phyloP scores from a whole-genome alignment of 441 rosid genomes.

The Adansonia grandidieri region DNA sequence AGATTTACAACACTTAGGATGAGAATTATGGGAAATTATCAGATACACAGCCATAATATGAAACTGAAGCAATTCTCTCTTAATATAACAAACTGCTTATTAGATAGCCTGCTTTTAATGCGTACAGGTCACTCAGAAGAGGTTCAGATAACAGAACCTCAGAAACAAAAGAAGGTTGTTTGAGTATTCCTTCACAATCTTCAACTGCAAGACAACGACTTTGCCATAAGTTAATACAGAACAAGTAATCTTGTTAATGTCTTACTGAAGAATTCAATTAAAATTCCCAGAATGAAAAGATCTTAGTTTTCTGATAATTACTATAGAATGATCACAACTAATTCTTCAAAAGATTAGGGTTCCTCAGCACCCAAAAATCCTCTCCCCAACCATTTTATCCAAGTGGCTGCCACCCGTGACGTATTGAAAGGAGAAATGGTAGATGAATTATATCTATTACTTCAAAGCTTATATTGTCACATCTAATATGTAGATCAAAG shows the following conservation, averaged over 20 bases:
- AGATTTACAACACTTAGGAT: not conserved
- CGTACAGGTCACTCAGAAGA: not conserved
- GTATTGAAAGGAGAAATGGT: conserved; percentile 56
- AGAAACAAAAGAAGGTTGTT: conserved; percentile 15
- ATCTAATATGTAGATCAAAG: conserved; percentile 34
- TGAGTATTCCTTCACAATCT: not conserved
- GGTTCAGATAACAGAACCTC: conserved; percentile 7
- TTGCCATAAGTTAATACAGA: conserved; percentile 23
- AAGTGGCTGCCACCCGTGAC: conserved; percentile 51
- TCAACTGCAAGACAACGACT: not conserved
- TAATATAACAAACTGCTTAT: not conserved
- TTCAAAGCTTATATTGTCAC: conserved; percentile 33
- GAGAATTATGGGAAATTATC: conserved; percentile 5
- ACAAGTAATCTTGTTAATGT: conserved; percentile 19
- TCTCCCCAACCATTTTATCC: conserved; percentile 52
- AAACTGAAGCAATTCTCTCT: not conserved
- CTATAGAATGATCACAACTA: conserved; percentile 34
- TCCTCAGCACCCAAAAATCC: conserved; percentile 40
- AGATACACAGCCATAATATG: not conserved
- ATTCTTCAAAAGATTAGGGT: conserved; percentile 39
- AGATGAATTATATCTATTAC: conserved; percentile 40
- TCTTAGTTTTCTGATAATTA: conserved; percentile 30
- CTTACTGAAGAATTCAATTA: conserved; percentile 28
- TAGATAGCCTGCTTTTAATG: conserved; percentile 8
- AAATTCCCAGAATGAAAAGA: conserved; percentile 24